These are phyloP conservation scores for Calonectria naviculata DNA, from an alignment of 2,329 filamentous ascomycete genomes.

Conservation along the genomic window DNA sequence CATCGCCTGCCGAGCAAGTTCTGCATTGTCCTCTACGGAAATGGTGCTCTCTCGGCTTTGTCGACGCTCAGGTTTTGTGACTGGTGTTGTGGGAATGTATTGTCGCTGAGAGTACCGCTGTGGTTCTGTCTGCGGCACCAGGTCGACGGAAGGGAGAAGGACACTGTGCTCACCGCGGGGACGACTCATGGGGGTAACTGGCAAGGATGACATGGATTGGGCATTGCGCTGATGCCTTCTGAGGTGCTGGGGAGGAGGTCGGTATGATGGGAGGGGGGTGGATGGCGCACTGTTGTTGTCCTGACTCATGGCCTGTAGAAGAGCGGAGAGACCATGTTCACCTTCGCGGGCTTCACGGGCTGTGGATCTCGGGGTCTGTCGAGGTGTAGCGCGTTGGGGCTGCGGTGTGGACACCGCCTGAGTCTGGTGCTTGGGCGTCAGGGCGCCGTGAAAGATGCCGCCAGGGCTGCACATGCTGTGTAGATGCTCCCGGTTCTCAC, in stretches of 20 bases:
- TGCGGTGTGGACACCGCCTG: slow-evolving; percentile 55
- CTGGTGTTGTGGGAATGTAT: slow-evolving; percentile 59
- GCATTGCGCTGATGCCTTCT: slow-evolving; percentile 78
- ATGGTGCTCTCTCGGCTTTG: slow-evolving; percentile 88
- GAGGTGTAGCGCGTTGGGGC: slow-evolving; percentile 57
- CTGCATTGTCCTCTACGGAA: slow-evolving; percentile 73
- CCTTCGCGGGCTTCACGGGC: slow-evolving; percentile 59
- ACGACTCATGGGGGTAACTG: slow-evolving; percentile 76
- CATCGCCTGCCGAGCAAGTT: slow-evolving; percentile 65
- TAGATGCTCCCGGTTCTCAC: slow-evolving; percentile 90
- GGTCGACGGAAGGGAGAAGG: slow-evolving; percentile 71
- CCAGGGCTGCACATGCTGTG: slow-evolving; percentile 82
- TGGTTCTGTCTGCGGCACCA: slow-evolving; percentile 71
- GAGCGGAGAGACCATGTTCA: slow-evolving; percentile 77
- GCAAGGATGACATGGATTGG: slow-evolving; percentile 87
- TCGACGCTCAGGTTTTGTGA: slow-evolving; percentile 55
- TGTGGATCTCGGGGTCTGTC: slow-evolving; percentile 60
- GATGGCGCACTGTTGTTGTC: slow-evolving; percentile 78
- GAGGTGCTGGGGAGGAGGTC: slow-evolving; percentile 58
- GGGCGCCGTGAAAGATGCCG: slow-evolving; percentile 71
- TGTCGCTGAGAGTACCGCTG: slow-evolving; percentile 55
- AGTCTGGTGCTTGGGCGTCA: slow-evolving; percentile 65
- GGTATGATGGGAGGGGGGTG: slow-evolving; percentile 68
- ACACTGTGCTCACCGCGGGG: slow-evolving; percentile 59
- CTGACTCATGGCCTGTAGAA: slow-evolving; percentile 84